Evolutionary conservation across 2,329 filamentous ascomycete genomes (phyloP), one percentile per base, ranked within the genome.

Genomic region (Hirsutella rhossiliensis): DNA sequence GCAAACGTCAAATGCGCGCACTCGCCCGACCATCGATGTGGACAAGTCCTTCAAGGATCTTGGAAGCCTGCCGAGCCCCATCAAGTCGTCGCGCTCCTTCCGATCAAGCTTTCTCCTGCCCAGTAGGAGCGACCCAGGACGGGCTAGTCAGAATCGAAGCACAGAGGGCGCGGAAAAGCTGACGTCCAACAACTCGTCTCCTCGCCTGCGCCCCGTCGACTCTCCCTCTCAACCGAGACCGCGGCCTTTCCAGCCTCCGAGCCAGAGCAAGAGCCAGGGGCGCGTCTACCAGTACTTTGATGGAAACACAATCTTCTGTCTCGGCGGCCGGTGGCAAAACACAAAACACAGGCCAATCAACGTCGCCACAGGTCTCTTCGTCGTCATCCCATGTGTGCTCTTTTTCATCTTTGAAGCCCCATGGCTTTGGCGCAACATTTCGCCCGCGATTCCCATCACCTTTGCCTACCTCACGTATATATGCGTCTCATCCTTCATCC

Each of bases 401-500:
- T 98, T 96, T 69, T 90, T 94, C 63, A 78, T 70, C 18, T 94
- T 82, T 56, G 92, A 85, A 48, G 88, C 84, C 11, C 78, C 85
- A 19, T 95, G 84, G 77, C 62, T 94, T 43, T 96, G 88, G 88
- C 71, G 80, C 53, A 74, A 94, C 55, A 74, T 94, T 50, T 94
- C 87, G 32, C 89, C 89, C 29, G 88, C 87, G 43, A 78, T 97
- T 54, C 92, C 92, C 43, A 78, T 97, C 53, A 64, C 87, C 38
- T 97, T 94, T 66, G 89, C 80, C 43, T 98, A 98, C 60, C 58
- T 96, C n/a, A 87, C 87, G 56, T 89, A 84, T 60, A 72, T 98
- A 27, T 94, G 86, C 63, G 71, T 96, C 40, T 95, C 89, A 20
- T 97, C 92, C 3, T 98, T 97, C 58, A 57, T 96, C 44, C 90